Percentiles rank a stretch among this genome's conserved stretches.
These are phyloP conservation scores for Babesia gibsoni DNA, from an alignment of 169 alveolate species.

Conservation along the genomic window DNA sequence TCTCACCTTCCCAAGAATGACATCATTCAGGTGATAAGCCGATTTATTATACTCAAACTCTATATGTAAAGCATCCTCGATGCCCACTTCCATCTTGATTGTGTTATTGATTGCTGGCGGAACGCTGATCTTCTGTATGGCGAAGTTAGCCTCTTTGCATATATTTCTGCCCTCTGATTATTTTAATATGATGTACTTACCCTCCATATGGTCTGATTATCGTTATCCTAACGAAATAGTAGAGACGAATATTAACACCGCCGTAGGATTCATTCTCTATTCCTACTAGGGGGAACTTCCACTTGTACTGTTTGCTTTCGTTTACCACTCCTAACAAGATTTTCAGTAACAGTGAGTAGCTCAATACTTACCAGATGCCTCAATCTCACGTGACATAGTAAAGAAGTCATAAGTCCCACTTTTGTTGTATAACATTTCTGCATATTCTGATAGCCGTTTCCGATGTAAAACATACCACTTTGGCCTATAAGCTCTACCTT, in stretches of 20 bases:
- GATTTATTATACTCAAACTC: constrained; percentile 93
- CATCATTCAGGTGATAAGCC: constrained; percentile 94
- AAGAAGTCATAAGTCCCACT: constrained; percentile 91
- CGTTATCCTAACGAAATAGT: constrained; percentile 89
- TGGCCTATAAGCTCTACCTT: constrained; percentile 96
- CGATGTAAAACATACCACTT: constrained; percentile 77
- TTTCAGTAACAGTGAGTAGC: constrained; percentile 41
- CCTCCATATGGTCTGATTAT: constrained; percentile 89
- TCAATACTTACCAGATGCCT: constrained; percentile 92
- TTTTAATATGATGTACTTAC: constrained; percentile 33
- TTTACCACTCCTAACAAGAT: constrained; percentile 52
- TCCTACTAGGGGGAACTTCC: constrained; percentile 93
- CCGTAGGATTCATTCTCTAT: constrained; percentile 96
- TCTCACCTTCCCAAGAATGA: constrained; percentile 93
- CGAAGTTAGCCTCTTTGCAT: constrained; percentile 92
- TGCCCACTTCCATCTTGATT: constrained; percentile 97
- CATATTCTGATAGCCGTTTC: neutral
- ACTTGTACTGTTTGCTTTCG: constrained; percentile 89
- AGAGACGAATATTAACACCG: constrained; percentile 92
- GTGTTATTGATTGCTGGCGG: constrained; percentile 89
- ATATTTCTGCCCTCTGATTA: constrained; percentile 70
- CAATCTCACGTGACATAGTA: constrained; percentile 92
- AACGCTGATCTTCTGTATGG: constrained; percentile 87
- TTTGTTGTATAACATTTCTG: constrained; percentile 87
- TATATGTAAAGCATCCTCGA: constrained; percentile 96